Base-by-base conservation (phyloP, 2,329 filamentous ascomycete genomes). In the Aquanectria penicillioides region DNA sequence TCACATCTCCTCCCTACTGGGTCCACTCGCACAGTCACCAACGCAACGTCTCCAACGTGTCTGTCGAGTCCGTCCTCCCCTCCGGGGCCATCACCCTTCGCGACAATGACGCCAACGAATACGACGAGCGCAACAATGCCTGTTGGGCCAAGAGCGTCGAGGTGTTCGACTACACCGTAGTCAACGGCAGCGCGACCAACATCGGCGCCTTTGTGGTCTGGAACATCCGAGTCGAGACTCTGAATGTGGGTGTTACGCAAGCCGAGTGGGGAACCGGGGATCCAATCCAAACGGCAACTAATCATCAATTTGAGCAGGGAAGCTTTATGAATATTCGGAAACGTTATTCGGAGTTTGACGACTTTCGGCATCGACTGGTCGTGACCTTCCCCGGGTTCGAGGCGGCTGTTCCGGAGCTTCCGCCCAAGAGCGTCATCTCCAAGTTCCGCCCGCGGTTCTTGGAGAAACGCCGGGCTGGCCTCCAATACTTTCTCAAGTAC, bases 121-220 rank as follows among this genome's bases (percentile, higher is more conserved):
- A 78, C 46, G 77, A 82, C 60, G 81, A 81, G 47, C 76, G 80
- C 58, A 85, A 84, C 70, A 81, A 78, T 59, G 85, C 84, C 11
- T 89, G 86, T 74, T 89, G 87, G 87, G 87, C 87, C 25, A 83
- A 80, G 74, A 87, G 84, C 70, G 87, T 89, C 51, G 80, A 84
- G 64, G 81, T 89, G 36, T 78, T 81, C 31, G 83, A 86, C 69
- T 77, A 85, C 71, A 83, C 84, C 10, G 67, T 86, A 17, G 81
- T 89, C 40, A 85, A 86, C 58, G 81, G 84, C 47, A 82, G 83
- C 62, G 74, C 81, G 29, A 84, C 81, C 12, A 85, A 81, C 64
- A 82, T 87, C 23, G 94, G 94, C n/a, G 91, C 94, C 2, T 99
- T 98, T 78, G 92, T 97, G 2, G 93, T 97, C 7, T 99, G 92